These are phyloP conservation scores for Agaricus sinodeliciosus DNA, from an alignment of 768 basidiomycete genomes.

Conservation along the genomic window DNA sequence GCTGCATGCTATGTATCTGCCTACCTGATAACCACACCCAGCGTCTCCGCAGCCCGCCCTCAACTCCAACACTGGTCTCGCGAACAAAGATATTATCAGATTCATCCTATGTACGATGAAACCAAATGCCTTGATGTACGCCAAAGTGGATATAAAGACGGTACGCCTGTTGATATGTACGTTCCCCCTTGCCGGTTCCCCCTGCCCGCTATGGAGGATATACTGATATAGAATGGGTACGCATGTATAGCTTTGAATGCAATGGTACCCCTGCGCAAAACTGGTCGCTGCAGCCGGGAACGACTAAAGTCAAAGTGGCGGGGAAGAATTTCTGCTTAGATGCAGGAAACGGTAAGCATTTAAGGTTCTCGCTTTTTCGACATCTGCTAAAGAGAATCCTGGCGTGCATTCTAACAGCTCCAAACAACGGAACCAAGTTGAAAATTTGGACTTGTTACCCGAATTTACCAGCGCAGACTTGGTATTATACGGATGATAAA, in stretches of 20 bases:
- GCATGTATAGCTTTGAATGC: slow-evolving; percentile 20
- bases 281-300: slow-evolving; percentile 19
- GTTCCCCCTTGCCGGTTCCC: not conserved
- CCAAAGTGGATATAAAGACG: slow-evolving; percentile 19
- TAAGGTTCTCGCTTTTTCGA: not conserved
- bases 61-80: too few relatives aligned
- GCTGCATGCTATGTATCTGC: too few relatives aligned
- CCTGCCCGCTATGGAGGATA: not conserved
- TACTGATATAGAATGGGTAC: not conserved
- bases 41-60: too few relatives aligned
- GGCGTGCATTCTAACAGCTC: slow-evolving; percentile 11
- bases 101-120: slow-evolving; percentile 20
- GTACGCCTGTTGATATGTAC: slow-evolving; percentile 25
- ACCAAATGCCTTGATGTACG: slow-evolving; percentile 25
- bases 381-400: not conserved
- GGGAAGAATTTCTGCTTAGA: slow-evolving; percentile 22
- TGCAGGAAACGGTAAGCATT: slow-evolving; percentile 18
- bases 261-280: slow-evolving; percentile 22
- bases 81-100: slow-evolving; percentile 7
- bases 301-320: slow-evolving; percentile 19
- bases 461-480: slow-evolving; percentile 17
- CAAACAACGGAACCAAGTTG: slow-evolving; percentile 16
- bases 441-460: slow-evolving; percentile 20
- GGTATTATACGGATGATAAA: slow-evolving; percentile 22
- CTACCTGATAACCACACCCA: too few relatives aligned